Evolutionary conservation across 2,329 filamentous ascomycete species (phyloP).

Genomic region (Epichloe uncinata): DNA sequence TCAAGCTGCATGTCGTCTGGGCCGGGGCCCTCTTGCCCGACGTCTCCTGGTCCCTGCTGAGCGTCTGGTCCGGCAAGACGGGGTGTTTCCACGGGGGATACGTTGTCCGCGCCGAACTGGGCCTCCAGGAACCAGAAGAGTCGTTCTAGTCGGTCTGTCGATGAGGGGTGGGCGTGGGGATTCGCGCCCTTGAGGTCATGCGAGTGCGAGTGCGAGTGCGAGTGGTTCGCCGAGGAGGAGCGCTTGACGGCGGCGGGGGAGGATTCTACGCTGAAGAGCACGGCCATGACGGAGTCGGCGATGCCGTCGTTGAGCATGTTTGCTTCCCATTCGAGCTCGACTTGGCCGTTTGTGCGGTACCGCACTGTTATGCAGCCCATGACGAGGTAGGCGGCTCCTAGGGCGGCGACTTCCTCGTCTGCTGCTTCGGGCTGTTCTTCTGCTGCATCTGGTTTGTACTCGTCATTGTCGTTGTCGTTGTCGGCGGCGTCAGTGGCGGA

Average conservation of each 20-base stretch:
- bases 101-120: slow-evolving; percentile 78
- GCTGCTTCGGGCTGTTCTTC: slow-evolving; percentile 36
- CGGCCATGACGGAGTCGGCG: slow-evolving; percentile 91
- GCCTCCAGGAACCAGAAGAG: slow-evolving; percentile 94
- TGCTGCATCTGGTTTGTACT: slow-evolving; percentile 7
- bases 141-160: slow-evolving; percentile 67
- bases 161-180: slow-evolving; percentile 57
- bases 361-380: slow-evolving; percentile 88
- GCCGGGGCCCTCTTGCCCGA: slow-evolving; percentile 2
- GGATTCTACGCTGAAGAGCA: slow-evolving; percentile 82
- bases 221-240: slow-evolving; percentile 15
- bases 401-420: slow-evolving; percentile 48
- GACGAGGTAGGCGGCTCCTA: slow-evolving; percentile 50
- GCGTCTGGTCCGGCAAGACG: not conserved
- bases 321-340: slow-evolving; percentile 93
- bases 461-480: slow-evolving; percentile 17
- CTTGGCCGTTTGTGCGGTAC: slow-evolving; percentile 61
- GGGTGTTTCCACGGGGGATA: slow-evolving; percentile 62
- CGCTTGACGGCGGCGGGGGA: slow-evolving; percentile 85
- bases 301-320: slow-evolving; percentile 97
- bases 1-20: slow-evolving; percentile 11
- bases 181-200: slow-evolving; percentile 39
- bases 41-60: not conserved
- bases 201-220: too few relatives aligned
- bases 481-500: not conserved